These are phyloP conservation scores for Cordyceps sp. DNA, from an alignment of 2,329 filamentous ascomycete species.

Conservation along the genomic window DNA sequence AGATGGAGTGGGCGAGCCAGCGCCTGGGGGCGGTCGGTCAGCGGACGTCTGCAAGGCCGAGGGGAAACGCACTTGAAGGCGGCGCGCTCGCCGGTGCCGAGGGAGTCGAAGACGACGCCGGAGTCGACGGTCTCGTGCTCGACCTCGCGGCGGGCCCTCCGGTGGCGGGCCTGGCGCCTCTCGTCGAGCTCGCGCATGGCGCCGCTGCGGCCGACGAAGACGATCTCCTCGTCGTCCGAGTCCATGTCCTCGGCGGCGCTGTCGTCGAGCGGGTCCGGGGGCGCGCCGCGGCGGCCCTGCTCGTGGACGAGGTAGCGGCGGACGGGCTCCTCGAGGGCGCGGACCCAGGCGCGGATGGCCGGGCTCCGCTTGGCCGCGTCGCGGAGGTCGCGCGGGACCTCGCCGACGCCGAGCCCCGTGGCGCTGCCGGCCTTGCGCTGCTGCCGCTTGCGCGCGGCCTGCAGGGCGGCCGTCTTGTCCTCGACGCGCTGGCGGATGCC, in stretches of 20 bases:
- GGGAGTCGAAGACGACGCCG: conserved; percentile 65
- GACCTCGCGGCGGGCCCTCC: conserved; percentile 32
- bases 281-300: conserved; percentile 27
- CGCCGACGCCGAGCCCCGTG: conserved; percentile 28
- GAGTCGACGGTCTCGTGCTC: conserved; percentile 41
- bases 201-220: conserved; percentile 64
- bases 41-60: neutral
- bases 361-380: conserved; percentile 65
- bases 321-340: conserved; percentile 73
- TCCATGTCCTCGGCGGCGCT: conserved; percentile 25
- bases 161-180: conserved; percentile 25
- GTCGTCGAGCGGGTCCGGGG: conserved; percentile 4
- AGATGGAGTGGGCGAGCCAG: conserved; percentile 87
- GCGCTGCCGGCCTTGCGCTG: conserved; percentile 23
- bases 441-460: conserved; percentile 27
- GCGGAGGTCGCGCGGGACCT: conserved; percentile 65
- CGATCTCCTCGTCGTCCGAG: conserved; percentile 64
- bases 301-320: conserved; percentile 58
- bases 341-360: conserved; percentile 64
- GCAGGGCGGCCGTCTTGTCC: conserved; percentile 22
- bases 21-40: conserved; percentile 33
- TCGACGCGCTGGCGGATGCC: conserved; percentile 32
- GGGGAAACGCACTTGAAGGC: conserved; percentile 56
- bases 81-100: conserved; percentile 57
- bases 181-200: conserved; percentile 27